phyloP scores from a whole-genome alignment of 805 yeast species.

The Tetrapisispora pingtungensis region DNA sequence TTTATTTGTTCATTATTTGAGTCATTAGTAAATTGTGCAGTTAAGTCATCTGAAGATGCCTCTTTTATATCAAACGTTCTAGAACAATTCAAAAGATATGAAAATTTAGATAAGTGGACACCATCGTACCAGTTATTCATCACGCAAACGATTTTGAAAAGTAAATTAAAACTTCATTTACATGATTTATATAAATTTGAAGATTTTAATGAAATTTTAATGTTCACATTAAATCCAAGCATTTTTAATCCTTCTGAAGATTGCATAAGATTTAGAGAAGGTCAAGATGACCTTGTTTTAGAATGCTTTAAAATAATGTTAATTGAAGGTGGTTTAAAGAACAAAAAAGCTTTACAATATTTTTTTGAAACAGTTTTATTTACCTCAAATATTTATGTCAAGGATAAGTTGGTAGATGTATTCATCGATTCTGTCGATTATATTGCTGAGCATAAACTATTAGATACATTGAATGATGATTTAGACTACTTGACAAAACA shows the following conservation, averaged over 20 bases:
- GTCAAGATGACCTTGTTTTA: slow-evolving; percentile 42
- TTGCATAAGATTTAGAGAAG: slow-evolving; percentile 18
- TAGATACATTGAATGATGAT: slow-evolving; percentile 57
- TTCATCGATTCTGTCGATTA: slow-evolving; percentile 48
- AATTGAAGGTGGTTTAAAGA: slow-evolving; percentile 67
- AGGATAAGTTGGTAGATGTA: slow-evolving; percentile 37
- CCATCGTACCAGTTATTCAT: slow-evolving; percentile 50
- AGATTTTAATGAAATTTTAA: slow-evolving; percentile 42
- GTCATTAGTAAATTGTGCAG: slow-evolving; percentile 38
- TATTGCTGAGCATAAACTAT: slow-evolving; percentile 57
- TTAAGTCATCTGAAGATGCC: slow-evolving; percentile 27
- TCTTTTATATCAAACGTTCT: slow-evolving; percentile 39
- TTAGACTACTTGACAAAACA: slow-evolving; percentile 30
- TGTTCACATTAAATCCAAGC: slow-evolving; percentile 34
- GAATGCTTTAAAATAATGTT: slow-evolving; percentile 65
- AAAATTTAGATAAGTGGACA: slow-evolving; percentile 76
- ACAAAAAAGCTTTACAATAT: slow-evolving; percentile 48
- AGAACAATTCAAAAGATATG: slow-evolving; percentile 62
- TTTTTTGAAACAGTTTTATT: slow-evolving; percentile 47
- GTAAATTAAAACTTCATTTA: slow-evolving; percentile 49
- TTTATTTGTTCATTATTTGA: slow-evolving; percentile 52
- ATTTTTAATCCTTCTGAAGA: slow-evolving; percentile 27
- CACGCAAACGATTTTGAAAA: slow-evolving; percentile 45
- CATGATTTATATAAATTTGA: slow-evolving; percentile 43
- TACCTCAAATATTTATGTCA: slow-evolving; percentile 46